Evolutionary conservation across 1,284 basidiomycete species (phyloP), one percentile per base, ranked within the genome.

Genomic region (Rhodotorula sp.): DNA sequence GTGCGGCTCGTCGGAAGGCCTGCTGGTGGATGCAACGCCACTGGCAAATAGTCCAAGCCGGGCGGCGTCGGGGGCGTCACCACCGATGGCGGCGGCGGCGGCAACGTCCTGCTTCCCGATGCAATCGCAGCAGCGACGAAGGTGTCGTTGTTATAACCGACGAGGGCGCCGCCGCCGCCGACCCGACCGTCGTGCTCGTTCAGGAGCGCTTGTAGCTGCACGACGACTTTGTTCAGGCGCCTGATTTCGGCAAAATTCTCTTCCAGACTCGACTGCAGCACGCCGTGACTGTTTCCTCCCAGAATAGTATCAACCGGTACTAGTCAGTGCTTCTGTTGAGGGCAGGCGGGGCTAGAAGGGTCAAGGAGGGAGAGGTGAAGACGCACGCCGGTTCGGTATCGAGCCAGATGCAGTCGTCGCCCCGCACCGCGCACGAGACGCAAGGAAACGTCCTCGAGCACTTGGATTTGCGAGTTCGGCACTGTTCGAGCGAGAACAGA

Each of bases 361-460:
- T 6, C 17, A 18, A 26, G n/a, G 58, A 15, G 20, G 42, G 14
- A 0, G 30, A 29, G 30, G 15, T 17, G 29, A 14, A n/a, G 15
- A 60, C 66, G 45, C 26, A 67, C 66, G 45, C 18, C 6, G 66
- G 66, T 22, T 37, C 57, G 44, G 37, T 29, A 26, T 57, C 54
- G 14, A 49, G 37, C 66, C 66, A 67, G 37, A 62, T 48, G 42
- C 66, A 67, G 5, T 62, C 46, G 2, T 8, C 2, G 0, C 66
- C 60, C 1, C 55, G 59, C 30, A 67, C n/a, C 15, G 37, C 42
- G 37, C 66, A 67, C 1, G 54, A 55, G 1, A 46, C 49, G 24
- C 66, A 62, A 0, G 65, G 65, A 17, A 53, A 29, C 14, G 65
- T 66, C 22, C 65, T 29, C 17, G 58, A 60, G 44, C 65, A 66